Base-by-base conservation (phyloP, 768 basidiomycete genomes). In the Russula abietina region DNA sequence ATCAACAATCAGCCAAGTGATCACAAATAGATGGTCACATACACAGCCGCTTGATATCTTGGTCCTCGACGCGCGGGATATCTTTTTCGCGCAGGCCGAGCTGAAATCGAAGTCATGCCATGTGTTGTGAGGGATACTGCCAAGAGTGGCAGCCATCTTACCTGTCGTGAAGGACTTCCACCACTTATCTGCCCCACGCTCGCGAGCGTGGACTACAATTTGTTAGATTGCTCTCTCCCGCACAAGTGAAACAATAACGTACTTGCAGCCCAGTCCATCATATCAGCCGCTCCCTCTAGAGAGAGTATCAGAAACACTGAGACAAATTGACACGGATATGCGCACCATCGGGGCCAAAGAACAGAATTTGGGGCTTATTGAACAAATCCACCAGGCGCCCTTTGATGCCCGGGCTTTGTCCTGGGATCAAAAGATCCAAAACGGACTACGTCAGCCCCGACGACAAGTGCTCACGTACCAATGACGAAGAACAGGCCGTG, bases 181-280 rank as follows among this genome's bases (percentile, higher is more conserved):
- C 93, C 93, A 98, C 0, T 82, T 82, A 67, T 91, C 86, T 2
- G 95, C 95, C 22, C 93, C 92, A 56, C 97, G 90, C 32, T 77
- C 73, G 55, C 91, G 90, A 26, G 94, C 95, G 69, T 98, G 96
- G 64, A 93, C 86, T 88, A 67, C 43, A 17, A 38, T 8, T 12
- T 39, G 17, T 65, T 28, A 32, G 45, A 46, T 48, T 19, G n/a
- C 3, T 63, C 49, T 61, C 49, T 24, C 45, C 36, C n/a, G 26
- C 17, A n/a, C 11, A 14, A 49, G 43, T 26, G 49, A 68, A 54
- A 48, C 12, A 10, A 26, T 30, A n/a, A 73, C 88, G 69, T 76
- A 90, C 89, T 69, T 33, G 95, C 95, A 45, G 96, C 96, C 97
- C 97, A 98, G 78, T 98, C 97, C 97, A 99, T 98, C 87, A 97